Conservation (phyloP, 2,329 filamentous ascomycete genomes). For the Aspergillus bombycis region DNA sequence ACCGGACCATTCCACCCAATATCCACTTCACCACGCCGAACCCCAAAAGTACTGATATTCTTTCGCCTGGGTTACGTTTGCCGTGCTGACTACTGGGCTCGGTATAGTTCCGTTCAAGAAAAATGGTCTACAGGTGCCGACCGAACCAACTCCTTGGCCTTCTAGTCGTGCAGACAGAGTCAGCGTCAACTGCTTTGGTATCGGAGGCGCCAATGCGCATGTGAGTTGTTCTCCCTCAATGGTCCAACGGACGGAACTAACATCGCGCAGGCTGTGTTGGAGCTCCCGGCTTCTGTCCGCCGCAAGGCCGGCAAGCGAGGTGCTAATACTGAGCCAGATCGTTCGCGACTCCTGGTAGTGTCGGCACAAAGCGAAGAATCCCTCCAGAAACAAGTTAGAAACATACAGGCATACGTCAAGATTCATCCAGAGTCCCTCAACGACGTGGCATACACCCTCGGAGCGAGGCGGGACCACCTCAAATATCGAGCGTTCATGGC, state of each 20-base stretch:
- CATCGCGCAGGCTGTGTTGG: neutral
- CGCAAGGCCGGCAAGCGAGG: neutral
- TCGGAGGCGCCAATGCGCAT: conserved; percentile 21
- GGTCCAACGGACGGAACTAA: neutral
- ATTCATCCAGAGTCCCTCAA: neutral
- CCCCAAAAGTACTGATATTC: neutral
- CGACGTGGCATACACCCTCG: conserved; percentile 6
- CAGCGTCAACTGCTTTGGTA: conserved; percentile 34
- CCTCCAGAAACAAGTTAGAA: neutral
- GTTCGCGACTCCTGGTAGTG: neutral
- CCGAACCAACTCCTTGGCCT: conserved; percentile 23
- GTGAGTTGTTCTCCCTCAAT: neutral
- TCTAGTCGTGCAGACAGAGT: conserved; percentile 17
- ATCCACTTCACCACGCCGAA: no score
- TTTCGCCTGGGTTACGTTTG: neutral
- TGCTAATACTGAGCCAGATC: neutral
- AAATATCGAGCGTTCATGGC: neutral
- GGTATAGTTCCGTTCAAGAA: neutral
- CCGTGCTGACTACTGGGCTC: neutral
- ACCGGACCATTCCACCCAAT: no score
- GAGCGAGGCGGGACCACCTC: neutral
- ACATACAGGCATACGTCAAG: neutral
- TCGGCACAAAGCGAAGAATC: neutral
- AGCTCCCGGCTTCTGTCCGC: neutral
- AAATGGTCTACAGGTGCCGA: conserved; percentile 8